These are phyloP conservation scores for Ricinus communis DNA, from an alignment of 345 rosid species.

Conservation along the genomic window DNA sequence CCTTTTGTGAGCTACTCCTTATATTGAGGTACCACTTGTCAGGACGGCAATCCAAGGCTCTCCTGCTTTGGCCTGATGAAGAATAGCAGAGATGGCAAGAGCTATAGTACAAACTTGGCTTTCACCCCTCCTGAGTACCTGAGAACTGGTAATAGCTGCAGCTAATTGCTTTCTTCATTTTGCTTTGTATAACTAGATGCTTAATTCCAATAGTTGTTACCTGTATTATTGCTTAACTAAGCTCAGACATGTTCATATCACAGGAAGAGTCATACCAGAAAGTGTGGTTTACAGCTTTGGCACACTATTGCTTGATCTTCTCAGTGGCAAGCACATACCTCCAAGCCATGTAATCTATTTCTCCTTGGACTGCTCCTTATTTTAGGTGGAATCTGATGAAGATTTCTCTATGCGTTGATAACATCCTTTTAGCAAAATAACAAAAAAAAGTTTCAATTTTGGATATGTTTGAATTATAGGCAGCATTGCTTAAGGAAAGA, in stretches of 20 bases:
- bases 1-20: slow-evolving; percentile 10
- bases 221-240: not conserved
- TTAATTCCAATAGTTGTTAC: not conserved
- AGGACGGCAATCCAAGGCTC: slow-evolving; percentile 92
- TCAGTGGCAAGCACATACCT: slow-evolving; percentile 97
- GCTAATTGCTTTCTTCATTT: not conserved
- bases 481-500: not conserved
- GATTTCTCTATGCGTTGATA: not conserved
- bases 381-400: not conserved
- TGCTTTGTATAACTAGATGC: not conserved
- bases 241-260: slow-evolving; percentile 9
- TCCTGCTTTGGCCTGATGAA: slow-evolving; percentile 96
- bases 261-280: slow-evolving; percentile 90
- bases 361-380: slow-evolving; percentile 14
- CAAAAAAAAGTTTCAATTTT: not conserved
- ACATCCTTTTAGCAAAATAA: not conserved
- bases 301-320: slow-evolving; percentile 89
- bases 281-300: slow-evolving; percentile 98
- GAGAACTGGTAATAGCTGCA: slow-evolving; percentile 55
- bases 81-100: slow-evolving; percentile 92
- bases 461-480: not conserved
- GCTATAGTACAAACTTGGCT: slow-evolving; percentile 91
- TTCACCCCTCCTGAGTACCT: slow-evolving; percentile 97
- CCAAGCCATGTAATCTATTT: slow-evolving; percentile 82
- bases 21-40: slow-evolving; percentile 24